phyloP scores from a whole-genome alignment of 106 monocot species.

The Platanthera zijinensis region DNA sequence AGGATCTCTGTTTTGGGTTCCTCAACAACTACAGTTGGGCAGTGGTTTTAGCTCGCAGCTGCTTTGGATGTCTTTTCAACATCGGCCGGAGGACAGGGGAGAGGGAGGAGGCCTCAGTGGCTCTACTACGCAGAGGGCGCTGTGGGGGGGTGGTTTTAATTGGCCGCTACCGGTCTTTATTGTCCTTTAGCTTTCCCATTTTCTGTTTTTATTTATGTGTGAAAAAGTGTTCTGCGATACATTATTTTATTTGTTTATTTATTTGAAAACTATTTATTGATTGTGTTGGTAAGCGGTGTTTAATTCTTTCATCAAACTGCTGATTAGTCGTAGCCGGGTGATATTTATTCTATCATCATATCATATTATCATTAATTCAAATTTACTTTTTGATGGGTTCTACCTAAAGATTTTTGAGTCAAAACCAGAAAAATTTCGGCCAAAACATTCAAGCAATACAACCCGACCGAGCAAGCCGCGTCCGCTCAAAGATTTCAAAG shows the following conservation, averaged over 20 bases:
- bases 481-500: too few species aligned
- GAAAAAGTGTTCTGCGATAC: background rate
- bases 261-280: background rate
- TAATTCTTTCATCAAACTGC: background rate
- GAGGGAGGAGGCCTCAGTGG: background rate
- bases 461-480: too few species aligned
- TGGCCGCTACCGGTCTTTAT: background rate
- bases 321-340: background rate
- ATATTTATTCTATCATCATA: too few species aligned
- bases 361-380: too few species aligned
- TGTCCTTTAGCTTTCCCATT: slow-evolving; percentile 1
- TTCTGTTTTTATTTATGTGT: background rate
- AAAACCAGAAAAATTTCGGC: too few species aligned
- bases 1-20: background rate
- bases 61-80: slow-evolving; percentile 8
- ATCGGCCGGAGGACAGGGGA: background rate
- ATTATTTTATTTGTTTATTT: slow-evolving; percentile 3
- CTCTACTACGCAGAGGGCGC: background rate
- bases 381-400: too few species aligned
- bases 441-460: too few species aligned
- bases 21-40: background rate
- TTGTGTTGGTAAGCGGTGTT: background rate
- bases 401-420: too few species aligned
- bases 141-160: slow-evolving; percentile 2
- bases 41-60: background rate